These are phyloP conservation scores for Triticum urartu DNA, from an alignment of 176 grass and related monocot genomes.

Conservation along the genomic window DNA sequence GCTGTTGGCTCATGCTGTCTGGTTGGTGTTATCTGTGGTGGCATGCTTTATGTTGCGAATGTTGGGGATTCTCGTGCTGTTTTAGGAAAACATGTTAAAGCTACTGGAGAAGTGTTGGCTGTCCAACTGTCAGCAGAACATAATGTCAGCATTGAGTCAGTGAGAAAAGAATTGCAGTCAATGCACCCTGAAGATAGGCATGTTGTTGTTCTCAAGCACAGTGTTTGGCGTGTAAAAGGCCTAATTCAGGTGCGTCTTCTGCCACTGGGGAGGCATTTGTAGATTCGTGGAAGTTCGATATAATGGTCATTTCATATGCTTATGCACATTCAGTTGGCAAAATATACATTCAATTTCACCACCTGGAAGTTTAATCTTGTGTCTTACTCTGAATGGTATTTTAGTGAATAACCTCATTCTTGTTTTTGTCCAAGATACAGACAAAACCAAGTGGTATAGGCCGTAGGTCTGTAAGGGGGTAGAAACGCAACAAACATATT, in stretches of 20 bases:
- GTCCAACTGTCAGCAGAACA: constrained; percentile 90
- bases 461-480: neutral
- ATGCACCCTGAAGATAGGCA: constrained; percentile 80
- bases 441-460: neutral
- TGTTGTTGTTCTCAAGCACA: constrained; percentile 92
- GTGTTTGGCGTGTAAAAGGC: constrained; percentile 97
- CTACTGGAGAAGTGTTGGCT: constrained; percentile 82
- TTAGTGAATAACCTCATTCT: neutral
- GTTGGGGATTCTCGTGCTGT: constrained; percentile 85
- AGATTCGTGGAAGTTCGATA: neutral
- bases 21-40: constrained; percentile 74
- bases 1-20: constrained; percentile 93
- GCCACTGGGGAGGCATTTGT: neutral
- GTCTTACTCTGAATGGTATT: neutral
- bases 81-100: constrained; percentile 75
- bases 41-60: constrained; percentile 79
- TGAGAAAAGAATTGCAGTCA: constrained; percentile 81
- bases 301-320: neutral
- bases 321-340: neutral
- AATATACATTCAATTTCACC: neutral
- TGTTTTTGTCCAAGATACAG: neutral
- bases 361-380: neutral
- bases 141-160: constrained; percentile 78
- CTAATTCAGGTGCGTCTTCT: constrained; percentile 72
- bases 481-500: neutral